A percentile compares a stretch with the other conserved stretches of the same genome.
Conservation (phyloP, 495 filamentous ascomycete species). For the Peziza echinospora region DNA sequence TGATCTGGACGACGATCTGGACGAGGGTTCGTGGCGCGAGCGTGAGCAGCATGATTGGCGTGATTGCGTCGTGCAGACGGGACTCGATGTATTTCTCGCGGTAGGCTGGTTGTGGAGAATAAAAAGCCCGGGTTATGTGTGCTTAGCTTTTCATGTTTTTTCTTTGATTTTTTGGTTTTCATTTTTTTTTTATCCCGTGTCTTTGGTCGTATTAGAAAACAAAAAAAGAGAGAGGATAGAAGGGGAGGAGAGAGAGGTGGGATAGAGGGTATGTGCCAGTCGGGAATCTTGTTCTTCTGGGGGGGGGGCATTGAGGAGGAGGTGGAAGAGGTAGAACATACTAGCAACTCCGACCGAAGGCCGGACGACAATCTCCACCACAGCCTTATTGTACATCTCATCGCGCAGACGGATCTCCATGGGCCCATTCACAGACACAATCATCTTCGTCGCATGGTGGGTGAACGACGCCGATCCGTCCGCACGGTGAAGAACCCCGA, state of each 20-base stretch:
- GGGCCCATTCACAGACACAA: conserved; percentile 78
- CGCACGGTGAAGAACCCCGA: conserved; percentile 35
- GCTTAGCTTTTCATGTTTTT: too few species aligned
- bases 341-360: conserved; percentile 69
- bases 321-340: conserved; percentile 26
- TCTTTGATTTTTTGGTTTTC: too few species aligned
- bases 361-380: conserved; percentile 73
- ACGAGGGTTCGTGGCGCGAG: conserved; percentile 47
- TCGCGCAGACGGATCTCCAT: conserved; percentile 20
- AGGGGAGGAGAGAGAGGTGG: too few species aligned
- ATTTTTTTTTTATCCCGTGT: too few species aligned
- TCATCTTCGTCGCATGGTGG: conserved; percentile 53
- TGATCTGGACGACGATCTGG: conserved; percentile 43
- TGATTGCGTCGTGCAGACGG: conserved; percentile 41
- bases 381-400: conserved; percentile 37
- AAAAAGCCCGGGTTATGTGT: too few species aligned
- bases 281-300: too few species aligned
- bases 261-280: too few species aligned
- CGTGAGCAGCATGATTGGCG: conserved; percentile 44
- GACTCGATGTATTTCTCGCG: conserved; percentile 53
- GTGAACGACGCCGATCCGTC: conserved; percentile 79
- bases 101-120: too few species aligned
- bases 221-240: too few species aligned
- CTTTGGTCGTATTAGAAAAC: too few species aligned
- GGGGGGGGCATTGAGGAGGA: too few species aligned